Evolutionary conservation across 2,329 filamentous ascomycete genomes (phyloP), one percentile per base, ranked within the genome.

Genomic region (Cyphellophora europaea): DNA sequence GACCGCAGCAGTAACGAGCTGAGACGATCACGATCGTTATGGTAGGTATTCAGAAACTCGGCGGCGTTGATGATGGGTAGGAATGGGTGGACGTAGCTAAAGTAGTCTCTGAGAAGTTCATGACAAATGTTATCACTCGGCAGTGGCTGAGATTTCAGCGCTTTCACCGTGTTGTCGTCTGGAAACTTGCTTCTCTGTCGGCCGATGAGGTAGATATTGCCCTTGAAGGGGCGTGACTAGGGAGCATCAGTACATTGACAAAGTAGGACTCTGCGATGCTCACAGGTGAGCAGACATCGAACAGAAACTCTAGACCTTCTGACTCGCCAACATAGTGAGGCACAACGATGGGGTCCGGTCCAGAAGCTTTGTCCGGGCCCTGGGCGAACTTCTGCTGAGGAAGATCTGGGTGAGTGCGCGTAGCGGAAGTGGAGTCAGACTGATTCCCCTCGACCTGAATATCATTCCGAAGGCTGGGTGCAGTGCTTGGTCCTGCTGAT

Each of bases 1-100:
- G 55, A 58, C 58, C 59, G 63, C 8, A 63, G 42, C 2, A 64
- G 43, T 12, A 62, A 23, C 11, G 12, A 16, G 27, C 35, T 36
- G 21, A 44, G 33, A 13, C 14, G 32, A n/a, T 33, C 35, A 11
- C 23, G 19, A 23, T 32, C 32, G 10, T 30, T 13, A 5, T 34
- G 18, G 19, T 33, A 42, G 11, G 23, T 32, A 2, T 36, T 25
- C 15, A 44, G 27, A 25, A 44, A 39, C 6, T 36, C 36, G 11
- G 31, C 33, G 5, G 33, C 38, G 29, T 36, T 21, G 16, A 42
- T 23, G 21, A 44, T 32, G 2, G 41, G 41, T 16, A 44, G 15
- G 11, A 36, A 12, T 17, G 41, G 41, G 19, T 39, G 38, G 11
- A 41, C 35, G 21, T 41, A 36, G 27, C 27, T 12, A 30, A 41